Base-by-base conservation (phyloP, 108 stramenopile species). In the Nannochloropsis gaditana region DNA sequence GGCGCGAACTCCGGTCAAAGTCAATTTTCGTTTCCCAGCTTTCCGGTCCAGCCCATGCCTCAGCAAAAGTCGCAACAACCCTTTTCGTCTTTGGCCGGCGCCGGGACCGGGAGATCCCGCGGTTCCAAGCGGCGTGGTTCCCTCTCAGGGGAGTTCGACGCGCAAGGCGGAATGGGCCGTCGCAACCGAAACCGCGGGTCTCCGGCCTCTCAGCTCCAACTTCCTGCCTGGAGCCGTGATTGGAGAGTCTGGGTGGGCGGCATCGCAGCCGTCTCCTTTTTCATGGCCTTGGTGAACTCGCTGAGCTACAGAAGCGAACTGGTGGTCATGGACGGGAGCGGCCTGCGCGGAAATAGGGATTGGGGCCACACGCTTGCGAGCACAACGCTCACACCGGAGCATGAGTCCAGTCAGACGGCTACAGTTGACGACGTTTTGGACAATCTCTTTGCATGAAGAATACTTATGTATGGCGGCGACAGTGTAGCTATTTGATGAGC, bases 191-290 rank as follows among this genome's bases (percentile, higher is more conserved):
- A 73, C n/a, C 15, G 59, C 15, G 59, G 19, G 15, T 73, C 59
- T 73, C 59, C 59, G 3, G 59, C 59, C 19, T 73, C 59, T 73
- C 19, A 73, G 8, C n/a, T 73, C n/a, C 15, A 73, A n/a, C 59
- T 73, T 15, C 59, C 59, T 15, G 59, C 59, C 19, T 73, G 59
- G 59, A 73, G 59, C n/a, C 15, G n/a, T n/a, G 59, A 73, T 73
- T 73, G 59, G 59, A 73, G 59, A 73, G 59, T 73, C 19, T 73
- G 59, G 59, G 59, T 73, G n/a, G 59, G 59, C 3, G 59, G 59
- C 59, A 73, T 73, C n/a, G 59, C 59, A 15, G 59, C 59, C n/a
- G 59, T 73, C 19, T 73, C 59, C 19, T 73, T 73, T 73, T 73
- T 73, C 6, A 73, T n/a, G 59, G 59, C 59, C 3, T 73, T 73